Base-by-base conservation (phyloP, 129 eudicot genomes). In the Logfia minima region DNA sequence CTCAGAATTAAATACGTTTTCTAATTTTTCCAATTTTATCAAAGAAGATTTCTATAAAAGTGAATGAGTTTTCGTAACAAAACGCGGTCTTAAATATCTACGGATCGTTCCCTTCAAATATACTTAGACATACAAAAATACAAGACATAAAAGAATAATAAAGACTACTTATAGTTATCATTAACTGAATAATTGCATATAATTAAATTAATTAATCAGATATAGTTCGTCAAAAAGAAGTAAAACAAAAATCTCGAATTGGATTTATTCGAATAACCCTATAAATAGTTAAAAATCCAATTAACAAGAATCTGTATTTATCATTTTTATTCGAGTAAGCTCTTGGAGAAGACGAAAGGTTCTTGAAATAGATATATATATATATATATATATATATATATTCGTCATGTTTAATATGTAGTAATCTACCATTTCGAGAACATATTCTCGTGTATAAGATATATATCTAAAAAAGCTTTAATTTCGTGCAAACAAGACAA, bases 371-470 rank as follows among this genome's bases (percentile, higher is more conserved):
- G 68, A 70, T 34, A 55, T 66, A 78, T 74, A 80, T 80, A 78
- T 74, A 80, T 80, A 78, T 74, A 80, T 80, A n/a, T n/a, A 70
- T 34, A 55, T 66, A 70, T 34, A 55, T 66, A 78, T 74, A 80
- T 80, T 80, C 84, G 52, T 66, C 75, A 8, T 74, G 79, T 74
- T 80, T 66, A 59, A 41, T 67, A 56, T 66, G 66, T 73, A 43
- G 55, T 66, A 32, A 73, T 66, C 34, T 56, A 73, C 52, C 21
- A 45, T 18, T 79, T 23, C 68, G 48, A 66, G 81, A 80, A 76
- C 75, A 65, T 80, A 81, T 74, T 77, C 83, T 66, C 19, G n/a
- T 18, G 39, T 81, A 45, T 35, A 60, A 77, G 51, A 35, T 45
- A 62, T 21, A 35, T 45, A 62, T 21, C 23, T 67, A 23, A 66